A percentile compares a stretch with the other conserved stretches of the same genome.
These are phyloP conservation scores for Lactarius deliciosus DNA, from an alignment of 768 basidiomycete genomes.

Conservation along the genomic window DNA sequence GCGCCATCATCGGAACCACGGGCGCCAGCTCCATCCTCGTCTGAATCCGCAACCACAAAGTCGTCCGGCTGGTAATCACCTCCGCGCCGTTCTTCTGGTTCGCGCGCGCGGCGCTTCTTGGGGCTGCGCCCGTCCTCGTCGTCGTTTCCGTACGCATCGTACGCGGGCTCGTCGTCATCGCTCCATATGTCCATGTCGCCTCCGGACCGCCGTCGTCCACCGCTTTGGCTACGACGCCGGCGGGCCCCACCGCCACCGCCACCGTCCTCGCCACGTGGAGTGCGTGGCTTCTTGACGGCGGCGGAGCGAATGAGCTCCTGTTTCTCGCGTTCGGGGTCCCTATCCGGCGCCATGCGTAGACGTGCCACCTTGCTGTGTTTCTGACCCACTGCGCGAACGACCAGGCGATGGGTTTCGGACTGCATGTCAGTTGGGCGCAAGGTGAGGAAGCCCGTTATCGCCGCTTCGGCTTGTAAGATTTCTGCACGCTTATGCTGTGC, in stretches of 20 bases:
- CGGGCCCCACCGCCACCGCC: slow-evolving; percentile 49
- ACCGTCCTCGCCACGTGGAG: slow-evolving; percentile 50
- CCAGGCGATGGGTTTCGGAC: slow-evolving; percentile 84
- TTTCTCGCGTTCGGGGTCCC: slow-evolving; percentile 74
- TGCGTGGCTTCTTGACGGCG: slow-evolving; percentile 62
- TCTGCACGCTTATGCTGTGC: slow-evolving; percentile 85
- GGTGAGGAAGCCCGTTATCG: slow-evolving; percentile 80
- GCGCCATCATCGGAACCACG: slow-evolving; percentile 23
- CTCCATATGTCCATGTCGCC: slow-evolving; percentile 54
- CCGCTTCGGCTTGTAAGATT: slow-evolving; percentile 82
- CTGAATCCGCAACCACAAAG: slow-evolving; percentile 80
- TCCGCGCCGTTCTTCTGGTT: slow-evolving; percentile 50
- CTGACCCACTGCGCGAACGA: slow-evolving; percentile 83
- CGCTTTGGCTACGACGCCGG: slow-evolving; percentile 38
- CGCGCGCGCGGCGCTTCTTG: slow-evolving; percentile 41
- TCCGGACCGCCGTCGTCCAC: slow-evolving; percentile 37
- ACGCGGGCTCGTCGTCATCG: slow-evolving; percentile 65
- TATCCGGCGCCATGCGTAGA: slow-evolving; percentile 75
- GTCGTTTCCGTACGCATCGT: slow-evolving; percentile 37
- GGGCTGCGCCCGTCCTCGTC: slow-evolving; percentile 49
- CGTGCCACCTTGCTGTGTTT: slow-evolving; percentile 81
- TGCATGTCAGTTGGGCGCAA: slow-evolving; percentile 89
- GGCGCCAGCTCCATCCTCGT: slow-evolving; percentile 49
- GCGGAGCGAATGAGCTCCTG: slow-evolving; percentile 59
- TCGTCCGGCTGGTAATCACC: slow-evolving; percentile 84